A percentile compares a stretch with the other conserved stretches of the same genome.
Conservation (phyloP, 192 early-diverging fungal species). For the Backusella westeae region DNA sequence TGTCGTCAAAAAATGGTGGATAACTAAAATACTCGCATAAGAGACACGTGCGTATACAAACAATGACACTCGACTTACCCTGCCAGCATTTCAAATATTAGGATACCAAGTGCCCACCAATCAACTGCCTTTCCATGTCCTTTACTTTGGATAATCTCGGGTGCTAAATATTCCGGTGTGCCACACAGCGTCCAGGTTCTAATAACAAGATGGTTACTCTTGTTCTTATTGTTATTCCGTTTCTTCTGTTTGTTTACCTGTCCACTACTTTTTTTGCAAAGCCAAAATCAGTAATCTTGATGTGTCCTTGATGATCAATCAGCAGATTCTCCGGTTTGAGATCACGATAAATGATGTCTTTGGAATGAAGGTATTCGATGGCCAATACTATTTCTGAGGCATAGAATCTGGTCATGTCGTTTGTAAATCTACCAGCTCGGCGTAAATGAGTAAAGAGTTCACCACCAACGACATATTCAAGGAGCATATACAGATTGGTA, state of each 20-base stretch:
- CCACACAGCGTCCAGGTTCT: slow-evolving; percentile 99
- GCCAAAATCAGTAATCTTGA: slow-evolving; percentile 98
- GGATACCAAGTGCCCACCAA: slow-evolving; percentile 98
- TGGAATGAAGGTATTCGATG: slow-evolving; percentile 89
- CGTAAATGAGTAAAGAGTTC: slow-evolving; percentile 97
- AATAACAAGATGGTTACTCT: slow-evolving; percentile 7
- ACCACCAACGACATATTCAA: slow-evolving; percentile 95
- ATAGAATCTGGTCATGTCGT: slow-evolving; percentile 95
- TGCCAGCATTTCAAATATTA: slow-evolving; percentile 98
- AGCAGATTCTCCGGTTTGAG: slow-evolving; percentile 91
- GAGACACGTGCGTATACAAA: background rate
- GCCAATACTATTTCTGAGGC: slow-evolving; percentile 95
- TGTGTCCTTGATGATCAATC: slow-evolving; percentile 84
- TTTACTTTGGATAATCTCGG: slow-evolving; percentile 95
- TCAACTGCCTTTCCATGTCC: slow-evolving; percentile 98
- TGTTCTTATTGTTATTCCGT: background rate
- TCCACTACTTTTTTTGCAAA: slow-evolving; percentile 90
- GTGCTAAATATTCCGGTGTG: slow-evolving; percentile 96
- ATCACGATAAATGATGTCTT: slow-evolving; percentile 97
- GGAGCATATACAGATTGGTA: slow-evolving; percentile 89
- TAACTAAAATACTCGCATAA: slow-evolving; percentile 42
- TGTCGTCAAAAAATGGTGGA: slow-evolving; percentile 98
- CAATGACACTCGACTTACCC: slow-evolving; percentile 51
- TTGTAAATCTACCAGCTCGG: slow-evolving; percentile 86
- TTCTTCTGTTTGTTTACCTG: slow-evolving; percentile 31